Evolutionary conservation across 495 filamentous ascomycete species (phyloP), one percentile per base, ranked within the genome.

Genomic region (Penicillium cataractarum): DNA sequence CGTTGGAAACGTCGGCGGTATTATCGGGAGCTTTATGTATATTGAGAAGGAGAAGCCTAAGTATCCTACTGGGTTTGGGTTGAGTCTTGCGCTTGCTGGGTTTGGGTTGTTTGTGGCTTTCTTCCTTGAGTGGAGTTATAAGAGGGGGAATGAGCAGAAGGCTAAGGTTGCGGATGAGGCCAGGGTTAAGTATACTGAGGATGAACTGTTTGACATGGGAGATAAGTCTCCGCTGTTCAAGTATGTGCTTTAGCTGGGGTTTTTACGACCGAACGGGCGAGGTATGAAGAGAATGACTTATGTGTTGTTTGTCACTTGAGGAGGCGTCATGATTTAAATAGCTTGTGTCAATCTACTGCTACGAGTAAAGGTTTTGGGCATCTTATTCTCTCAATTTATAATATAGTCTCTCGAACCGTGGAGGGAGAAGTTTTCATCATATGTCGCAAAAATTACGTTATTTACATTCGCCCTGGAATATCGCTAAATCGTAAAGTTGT

Each of bases 201-300:
- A 75, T 15, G 63, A 78, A 58, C 52, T 80, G 53, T 62, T 78
- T 35, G 71, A 74, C 15, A 71, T 82, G 76, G 80, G 79, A 0
- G 78, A 81, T 65, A 72, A 72, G 64, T 74, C 69, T 13, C 78
- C 79, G 6, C 57, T 77, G 17, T 80, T 79, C 64, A 76, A 67
- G 65, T 78, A 80, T 51, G 40, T 48, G 10, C 19, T 57, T 17
- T 57, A 48, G n/a, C 19, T 21, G 17, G 54, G 6, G 1, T 46
- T 44, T 22, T n/a, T n/a, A n/a, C n/a, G n/a, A n/a, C n/a, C n/a
- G n/a, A n/a, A n/a, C n/a, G n/a, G n/a, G n/a, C n/a, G n/a, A n/a
- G n/a, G n/a, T n/a, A n/a, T n/a, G n/a, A n/a, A n/a, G n/a, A n/a
- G n/a, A n/a, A n/a, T n/a, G n/a, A n/a, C n/a, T n/a, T n/a, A n/a